Conservation (phyloP, 2,329 filamentous ascomycete species). For the Colletotrichum kahawae region DNA sequence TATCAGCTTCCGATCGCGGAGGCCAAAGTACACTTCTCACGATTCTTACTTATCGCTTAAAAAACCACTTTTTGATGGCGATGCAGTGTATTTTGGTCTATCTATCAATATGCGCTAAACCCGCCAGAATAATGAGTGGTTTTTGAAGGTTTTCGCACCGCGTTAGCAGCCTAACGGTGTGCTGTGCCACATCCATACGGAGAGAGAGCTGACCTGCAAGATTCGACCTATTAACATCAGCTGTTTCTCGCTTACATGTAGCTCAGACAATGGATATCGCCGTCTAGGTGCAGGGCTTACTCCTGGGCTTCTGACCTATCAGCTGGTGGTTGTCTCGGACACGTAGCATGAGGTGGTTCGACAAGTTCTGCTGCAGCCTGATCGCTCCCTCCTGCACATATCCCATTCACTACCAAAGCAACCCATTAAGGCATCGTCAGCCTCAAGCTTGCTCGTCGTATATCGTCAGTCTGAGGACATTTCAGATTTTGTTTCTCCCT, state of each 20-base stretch:
- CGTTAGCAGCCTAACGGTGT: not conserved
- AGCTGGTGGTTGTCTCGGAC: rapidly evolving
- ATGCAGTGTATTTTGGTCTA: no score
- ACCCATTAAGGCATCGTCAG: not conserved
- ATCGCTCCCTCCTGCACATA: not conserved
- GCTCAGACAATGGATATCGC: not conserved
- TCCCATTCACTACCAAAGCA: not conserved
- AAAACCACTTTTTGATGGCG: no score
- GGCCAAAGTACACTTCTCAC: no score
- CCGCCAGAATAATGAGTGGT: no score
- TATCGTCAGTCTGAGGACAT: not conserved
- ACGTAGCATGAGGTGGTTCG: rapidly evolving
- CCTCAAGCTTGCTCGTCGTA: not conserved
- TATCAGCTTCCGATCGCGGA: no score
- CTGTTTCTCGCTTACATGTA: not conserved
- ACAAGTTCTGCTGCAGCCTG: not conserved
- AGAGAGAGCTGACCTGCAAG: not conserved
- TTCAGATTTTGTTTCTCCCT: no score
- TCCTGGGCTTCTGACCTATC: not conserved
- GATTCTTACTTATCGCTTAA: no score
- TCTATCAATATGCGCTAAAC: no score
- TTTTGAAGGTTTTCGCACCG: no score
- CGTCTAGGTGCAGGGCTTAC: not conserved
- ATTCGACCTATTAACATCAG: not conserved
- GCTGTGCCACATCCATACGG: not conserved